A percentile compares a stretch with the other conserved stretches of the same genome.
phyloP scores from a whole-genome alignment of 345 rosid genomes.

The Rhizophora mangle region DNA sequence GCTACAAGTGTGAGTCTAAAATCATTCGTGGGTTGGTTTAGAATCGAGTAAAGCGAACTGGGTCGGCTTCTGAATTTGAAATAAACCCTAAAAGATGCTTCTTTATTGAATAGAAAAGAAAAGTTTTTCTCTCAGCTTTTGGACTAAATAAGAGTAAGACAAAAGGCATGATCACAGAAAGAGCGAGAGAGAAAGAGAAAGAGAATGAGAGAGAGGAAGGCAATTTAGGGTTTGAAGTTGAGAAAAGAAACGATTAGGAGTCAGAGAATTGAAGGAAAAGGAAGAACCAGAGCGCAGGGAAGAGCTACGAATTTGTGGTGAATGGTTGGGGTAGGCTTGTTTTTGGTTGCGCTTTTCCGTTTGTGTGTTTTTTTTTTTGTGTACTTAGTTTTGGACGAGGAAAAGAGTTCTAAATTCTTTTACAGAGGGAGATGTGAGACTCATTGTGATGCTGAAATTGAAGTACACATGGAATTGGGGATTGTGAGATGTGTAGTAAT shows the following conservation, averaged over 20 bases:
- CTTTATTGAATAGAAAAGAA: background rate
- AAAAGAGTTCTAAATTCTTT: too few species aligned
- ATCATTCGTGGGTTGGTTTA: slow-evolving; percentile 1
- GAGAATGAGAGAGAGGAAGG: slow-evolving; percentile 1
- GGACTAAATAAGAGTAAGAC: background rate
- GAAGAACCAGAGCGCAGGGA: background rate
- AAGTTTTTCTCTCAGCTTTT: background rate
- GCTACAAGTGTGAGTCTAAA: background rate
- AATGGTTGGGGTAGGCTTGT: too few species aligned
- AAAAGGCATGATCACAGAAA: slow-evolving; percentile 16
- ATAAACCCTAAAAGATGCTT: slow-evolving; percentile 14
- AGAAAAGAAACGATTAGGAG: background rate
- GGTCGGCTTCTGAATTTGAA: background rate
- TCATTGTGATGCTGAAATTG: too few species aligned
- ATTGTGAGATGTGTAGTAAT: too few species aligned
- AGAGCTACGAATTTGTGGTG: too few species aligned
- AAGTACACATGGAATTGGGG: too few species aligned
- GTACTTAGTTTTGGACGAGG: background rate
- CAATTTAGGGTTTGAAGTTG: slow-evolving; percentile 12
- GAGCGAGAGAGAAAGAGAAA: background rate
- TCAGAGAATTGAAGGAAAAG: background rate
- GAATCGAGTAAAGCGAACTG: background rate
- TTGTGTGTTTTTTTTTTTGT: background rate
- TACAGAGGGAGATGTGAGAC: too few species aligned
- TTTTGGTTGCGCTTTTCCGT: too few species aligned